phyloP scores from a whole-genome alignment of 2,329 filamentous ascomycete species.

The Fusarium buharicum region DNA sequence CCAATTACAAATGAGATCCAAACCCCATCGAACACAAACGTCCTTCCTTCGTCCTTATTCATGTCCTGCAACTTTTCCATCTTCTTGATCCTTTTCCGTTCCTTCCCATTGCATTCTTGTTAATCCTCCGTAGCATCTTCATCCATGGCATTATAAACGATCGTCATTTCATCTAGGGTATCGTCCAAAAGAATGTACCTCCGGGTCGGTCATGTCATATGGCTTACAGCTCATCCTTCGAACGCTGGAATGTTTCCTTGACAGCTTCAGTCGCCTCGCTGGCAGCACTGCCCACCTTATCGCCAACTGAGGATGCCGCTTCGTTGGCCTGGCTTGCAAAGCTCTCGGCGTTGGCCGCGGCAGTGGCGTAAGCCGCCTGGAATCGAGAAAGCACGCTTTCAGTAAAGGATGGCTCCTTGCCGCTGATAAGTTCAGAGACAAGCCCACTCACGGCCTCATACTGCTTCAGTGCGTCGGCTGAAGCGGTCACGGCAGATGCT shows the following conservation, averaged over 20 bases:
- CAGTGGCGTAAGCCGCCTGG: slow-evolving; percentile 76
- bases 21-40: slow-evolving; percentile 36
- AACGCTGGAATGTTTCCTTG: slow-evolving; percentile 52
- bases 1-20: slow-evolving; percentile 36
- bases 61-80: slow-evolving; percentile 26
- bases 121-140: slow-evolving; percentile 10
- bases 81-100: background rate
- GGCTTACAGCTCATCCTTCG: slow-evolving; percentile 56
- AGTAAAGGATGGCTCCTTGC: slow-evolving; percentile 82
- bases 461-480: slow-evolving; percentile 68
- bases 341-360: slow-evolving; percentile 64
- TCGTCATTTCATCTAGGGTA: slow-evolving; percentile 46
- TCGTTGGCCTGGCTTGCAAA: slow-evolving; percentile 50
- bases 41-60: slow-evolving; percentile 20
- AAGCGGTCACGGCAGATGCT: slow-evolving; percentile 68
- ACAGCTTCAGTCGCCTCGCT: slow-evolving; percentile 56
- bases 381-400: slow-evolving; percentile 81
- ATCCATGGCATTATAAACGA: slow-evolving; percentile 41
- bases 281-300: slow-evolving; percentile 52
- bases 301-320: slow-evolving; percentile 49
- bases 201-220: slow-evolving; percentile 14
- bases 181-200: slow-evolving; percentile 44
- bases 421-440: slow-evolving; percentile 79
- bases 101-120: slow-evolving; percentile 18
- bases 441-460: slow-evolving; percentile 77